phyloP scores from a whole-genome alignment of 2,329 filamentous ascomycete species.

The Cryphonectria carpinicola region DNA sequence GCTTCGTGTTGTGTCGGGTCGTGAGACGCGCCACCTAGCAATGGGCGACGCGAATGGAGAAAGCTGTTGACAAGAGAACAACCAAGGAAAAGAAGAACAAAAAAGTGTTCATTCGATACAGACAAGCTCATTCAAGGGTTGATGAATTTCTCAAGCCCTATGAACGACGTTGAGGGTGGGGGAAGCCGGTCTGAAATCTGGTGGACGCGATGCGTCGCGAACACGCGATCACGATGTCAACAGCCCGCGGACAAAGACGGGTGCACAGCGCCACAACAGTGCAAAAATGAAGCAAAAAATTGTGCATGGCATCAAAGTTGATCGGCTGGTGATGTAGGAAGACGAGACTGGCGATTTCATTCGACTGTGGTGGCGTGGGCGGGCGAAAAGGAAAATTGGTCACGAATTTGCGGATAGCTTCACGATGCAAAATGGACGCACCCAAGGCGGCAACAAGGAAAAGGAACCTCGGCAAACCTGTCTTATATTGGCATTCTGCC shows the following conservation, averaged over 20 bases:
- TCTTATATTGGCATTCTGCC: slow-evolving; percentile 21
- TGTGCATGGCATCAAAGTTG: slow-evolving; percentile 18
- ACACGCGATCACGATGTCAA: slow-evolving; percentile 21
- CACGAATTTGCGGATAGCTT: slow-evolving; percentile 28
- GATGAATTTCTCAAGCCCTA: not conserved
- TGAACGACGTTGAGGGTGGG: not conserved
- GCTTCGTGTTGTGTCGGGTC: not conserved
- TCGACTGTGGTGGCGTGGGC: slow-evolving; percentile 22
- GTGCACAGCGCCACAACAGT: slow-evolving; percentile 20
- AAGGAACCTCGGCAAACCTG: slow-evolving; percentile 23
- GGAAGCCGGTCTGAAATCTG: not conserved
- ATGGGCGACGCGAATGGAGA: not conserved
- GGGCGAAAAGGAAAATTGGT: slow-evolving; percentile 14
- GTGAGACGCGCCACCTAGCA: not conserved
- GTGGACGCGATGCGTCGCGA: slow-evolving; percentile 17
- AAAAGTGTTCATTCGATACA: not conserved
- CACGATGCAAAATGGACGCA: slow-evolving; percentile 21
- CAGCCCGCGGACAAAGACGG: slow-evolving; percentile 16
- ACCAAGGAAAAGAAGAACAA: not conserved
- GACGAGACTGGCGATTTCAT: slow-evolving; percentile 13
- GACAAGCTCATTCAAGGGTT: slow-evolving; percentile 16
- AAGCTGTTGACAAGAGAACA: not conserved
- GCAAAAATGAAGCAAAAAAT: slow-evolving; percentile 23
- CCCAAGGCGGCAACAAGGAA: slow-evolving; percentile 22
- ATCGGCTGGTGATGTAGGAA: slow-evolving; percentile 17